Percentiles rank a stretch among this genome's conserved stretches.
Conservation (phyloP, 2,329 filamentous ascomycete species). For the Fusarium palustre region DNA sequence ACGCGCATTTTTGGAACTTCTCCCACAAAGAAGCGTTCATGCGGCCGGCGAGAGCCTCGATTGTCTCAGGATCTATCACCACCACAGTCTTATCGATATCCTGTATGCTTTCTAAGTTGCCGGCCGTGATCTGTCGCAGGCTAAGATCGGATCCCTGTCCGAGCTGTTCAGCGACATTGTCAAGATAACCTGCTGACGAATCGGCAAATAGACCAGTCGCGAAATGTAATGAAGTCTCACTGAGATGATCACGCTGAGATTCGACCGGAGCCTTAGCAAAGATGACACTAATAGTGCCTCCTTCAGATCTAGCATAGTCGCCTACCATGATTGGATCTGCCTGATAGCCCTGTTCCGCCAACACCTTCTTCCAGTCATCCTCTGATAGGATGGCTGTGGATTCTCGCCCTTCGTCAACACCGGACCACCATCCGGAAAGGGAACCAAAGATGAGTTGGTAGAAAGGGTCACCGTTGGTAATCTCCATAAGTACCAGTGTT, state of each 20-base stretch:
- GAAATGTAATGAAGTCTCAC: constrained; percentile 2
- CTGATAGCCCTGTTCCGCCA: not conserved
- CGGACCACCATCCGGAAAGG: constrained; percentile 55
- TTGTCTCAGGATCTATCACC: constrained; percentile 1
- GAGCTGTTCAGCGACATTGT: not conserved
- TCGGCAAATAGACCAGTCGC: constrained; percentile 2
- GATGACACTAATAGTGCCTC: constrained; percentile 3
- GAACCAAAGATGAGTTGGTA: constrained; percentile 49
- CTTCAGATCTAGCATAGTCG: not conserved
- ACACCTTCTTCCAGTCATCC: not conserved
- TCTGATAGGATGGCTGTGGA: constrained; percentile 5
- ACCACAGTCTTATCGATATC: not conserved
- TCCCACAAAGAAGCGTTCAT: constrained; percentile 1
- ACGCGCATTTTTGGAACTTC: constrained; percentile 5
- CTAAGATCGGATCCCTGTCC: not conserved
- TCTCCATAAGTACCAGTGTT: constrained; percentile 47
- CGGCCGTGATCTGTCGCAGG: not conserved
- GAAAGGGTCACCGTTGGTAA: constrained; percentile 38
- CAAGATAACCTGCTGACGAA: not conserved
- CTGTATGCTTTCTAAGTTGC: not conserved
- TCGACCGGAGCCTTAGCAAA: constrained; percentile 1
- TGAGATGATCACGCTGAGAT: constrained; percentile 5
- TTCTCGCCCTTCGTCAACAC: constrained; percentile 40
- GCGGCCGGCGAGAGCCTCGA: not conserved
- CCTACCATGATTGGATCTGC: constrained; percentile 3